Base-by-base conservation (phyloP, 768 basidiomycete genomes). In the Macrocybe gigantea region DNA sequence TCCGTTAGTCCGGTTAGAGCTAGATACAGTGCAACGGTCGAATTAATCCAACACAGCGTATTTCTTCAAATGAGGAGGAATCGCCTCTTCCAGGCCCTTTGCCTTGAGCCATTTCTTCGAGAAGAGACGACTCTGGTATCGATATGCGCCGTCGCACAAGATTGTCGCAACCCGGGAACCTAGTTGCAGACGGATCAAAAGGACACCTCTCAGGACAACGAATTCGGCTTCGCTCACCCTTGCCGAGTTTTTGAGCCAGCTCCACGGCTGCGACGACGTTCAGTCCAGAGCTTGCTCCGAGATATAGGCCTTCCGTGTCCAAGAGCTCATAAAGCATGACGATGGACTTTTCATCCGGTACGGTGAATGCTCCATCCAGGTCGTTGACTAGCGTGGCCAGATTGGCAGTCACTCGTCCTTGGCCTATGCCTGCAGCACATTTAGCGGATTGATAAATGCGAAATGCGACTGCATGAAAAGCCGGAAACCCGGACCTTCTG, bases 41-140 rank as follows among this genome's bases (percentile, higher is more conserved):
- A 15, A 43, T 60, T 72, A 92, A 53, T 88, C 83, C 52, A 99
- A 67, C 33, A 97, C 90, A 51, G 83, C 79, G 60, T 99, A 98
- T 63, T 95, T 95, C 65, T 82, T 85, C 52, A 98, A 64, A 53
- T 88, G 77, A 41, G 79, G 73, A 1, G 96, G 94, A 59, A 99
- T 90, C 15, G 85, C 83, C 33, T 77, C 71, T 37, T 78, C 74
- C 43, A 99, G 70, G 0, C 77, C 83, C 63, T 98, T 98, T 33
- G 77, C 71, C 60, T 82, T 72, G 41, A 99, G 69, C 96, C 96
- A 99, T 56, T 81, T 79, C 63, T 88, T 88, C 11, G 93, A 96
- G 71, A 99, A 99, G 33, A 99, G 70, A 8, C 96, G 79, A 51
- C 90, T 94, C 69, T 98, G 96, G 61, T 99, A 96, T 60, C 96